Conservation (phyloP, 306 rosid genomes). For the Carpinus fangiana region DNA sequence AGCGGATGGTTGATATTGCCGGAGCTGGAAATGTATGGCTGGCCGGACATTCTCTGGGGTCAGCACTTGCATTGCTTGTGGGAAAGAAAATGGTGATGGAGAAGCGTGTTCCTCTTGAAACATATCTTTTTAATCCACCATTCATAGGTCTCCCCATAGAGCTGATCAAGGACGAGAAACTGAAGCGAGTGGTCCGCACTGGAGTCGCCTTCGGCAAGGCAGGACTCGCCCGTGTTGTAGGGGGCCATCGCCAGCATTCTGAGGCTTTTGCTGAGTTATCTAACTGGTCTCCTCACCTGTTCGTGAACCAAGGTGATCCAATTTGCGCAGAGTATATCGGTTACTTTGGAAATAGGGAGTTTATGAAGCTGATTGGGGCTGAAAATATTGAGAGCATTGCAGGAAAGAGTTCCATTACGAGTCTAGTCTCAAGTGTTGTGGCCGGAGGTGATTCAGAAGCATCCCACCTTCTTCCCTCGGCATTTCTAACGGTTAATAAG, state of each 20-base stretch:
- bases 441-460: slow-evolving; percentile 17
- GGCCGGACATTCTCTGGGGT: slow-evolving; percentile 41
- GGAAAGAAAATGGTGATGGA: slow-evolving; percentile 34
- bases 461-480: slow-evolving; percentile 35
- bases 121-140: slow-evolving; percentile 42
- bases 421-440: not conserved
- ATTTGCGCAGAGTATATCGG: slow-evolving; percentile 33
- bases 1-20: not conserved
- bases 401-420: slow-evolving; percentile 1
- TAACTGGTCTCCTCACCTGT: slow-evolving; percentile 32
- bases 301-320: slow-evolving; percentile 30
- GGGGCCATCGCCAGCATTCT: not conserved
- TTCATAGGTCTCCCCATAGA: slow-evolving; percentile 25
- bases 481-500: slow-evolving; percentile 15
- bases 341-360: slow-evolving; percentile 34
- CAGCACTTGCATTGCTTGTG: slow-evolving; percentile 29
- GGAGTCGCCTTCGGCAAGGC: slow-evolving; percentile 11
- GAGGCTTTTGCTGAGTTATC: slow-evolving; percentile 1
- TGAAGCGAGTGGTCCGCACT: slow-evolving; percentile 22
- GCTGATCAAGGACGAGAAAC: not conserved
- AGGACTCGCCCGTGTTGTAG: not conserved
- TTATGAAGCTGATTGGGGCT: slow-evolving; percentile 30
- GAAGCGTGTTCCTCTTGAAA: slow-evolving; percentile 15
- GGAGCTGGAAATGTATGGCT: slow-evolving; percentile 33
- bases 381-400: slow-evolving; percentile 23